Base-by-base conservation (phyloP, 345 rosid species). In the Syzygium jambos region DNA sequence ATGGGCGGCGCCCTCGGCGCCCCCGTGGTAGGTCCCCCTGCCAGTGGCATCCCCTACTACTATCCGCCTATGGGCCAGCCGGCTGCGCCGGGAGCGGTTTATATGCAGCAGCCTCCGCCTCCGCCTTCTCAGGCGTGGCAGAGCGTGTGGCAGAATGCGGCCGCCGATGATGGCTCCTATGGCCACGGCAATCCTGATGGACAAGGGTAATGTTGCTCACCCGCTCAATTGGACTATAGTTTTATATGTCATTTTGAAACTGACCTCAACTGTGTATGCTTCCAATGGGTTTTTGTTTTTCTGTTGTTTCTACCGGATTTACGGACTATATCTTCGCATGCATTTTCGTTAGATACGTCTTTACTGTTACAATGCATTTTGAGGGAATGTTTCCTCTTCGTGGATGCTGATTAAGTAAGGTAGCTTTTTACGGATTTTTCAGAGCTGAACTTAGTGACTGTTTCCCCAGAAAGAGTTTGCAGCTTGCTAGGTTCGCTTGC, bases 51-150 rank as follows among this genome's bases (percentile, higher is more conserved):
- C 34, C 98, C 98, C 3, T 96, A 95, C 87, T 96, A 89, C 89
- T 96, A 96, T 85, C 99, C 98, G 2, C 96, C 99, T 38, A 95
- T 96, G 91, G 96, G 96, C 4, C 98, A 94, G 88, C 98, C 98
- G 2, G 87, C 95, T 0, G 92, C 90, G 49, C 63, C 61, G 30
- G 86, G 86, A 30, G 16, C 65, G 41, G 61, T 52, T 38, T 54
- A 57, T 57, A 30, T 85, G 63, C 86, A 54, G 95, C 96, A 9
- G 93, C 95, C 57, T 94, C 93, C 85, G 93, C 90, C 96, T 91
- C 97, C 98, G 14, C 99, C 98, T 14, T 96, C 98, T 49, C 99
- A 96, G 93, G 96, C 98, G 12, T 97, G 99, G 99, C 98, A 97
- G 91, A 94, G 96, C 53, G 98, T 94, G 43, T 96, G 98, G 98